Percentiles rank a stretch among this genome's conserved stretches.
Conservation (phyloP, 495 filamentous ascomycete genomes). For the Cryomyces minteri region DNA sequence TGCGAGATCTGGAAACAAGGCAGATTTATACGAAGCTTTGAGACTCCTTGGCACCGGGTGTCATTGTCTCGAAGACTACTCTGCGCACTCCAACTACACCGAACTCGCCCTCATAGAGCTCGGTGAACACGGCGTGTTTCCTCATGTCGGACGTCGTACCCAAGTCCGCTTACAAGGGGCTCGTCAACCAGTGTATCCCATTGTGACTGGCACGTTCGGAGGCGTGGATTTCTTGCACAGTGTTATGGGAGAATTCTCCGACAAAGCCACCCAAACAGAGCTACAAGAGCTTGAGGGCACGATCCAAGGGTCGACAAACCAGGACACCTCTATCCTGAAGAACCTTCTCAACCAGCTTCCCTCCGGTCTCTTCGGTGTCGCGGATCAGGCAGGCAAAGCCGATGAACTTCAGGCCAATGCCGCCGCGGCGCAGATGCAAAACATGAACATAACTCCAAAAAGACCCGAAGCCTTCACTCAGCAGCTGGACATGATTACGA, state of each 20-base stretch:
- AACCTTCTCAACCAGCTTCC: conserved; percentile 64
- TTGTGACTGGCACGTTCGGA: conserved; percentile 70
- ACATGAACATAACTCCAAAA: conserved; percentile 44
- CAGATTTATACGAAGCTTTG: conserved; percentile 68
- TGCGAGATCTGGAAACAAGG: conserved; percentile 36
- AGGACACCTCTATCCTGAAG: conserved; percentile 45
- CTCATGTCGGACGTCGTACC: conserved; percentile 62
- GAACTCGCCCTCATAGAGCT: conserved; percentile 75
- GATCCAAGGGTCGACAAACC: conserved; percentile 36
- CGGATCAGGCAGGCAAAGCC: conserved; percentile 49
- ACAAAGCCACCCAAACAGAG: conserved; percentile 77
- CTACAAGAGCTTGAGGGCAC: conserved; percentile 64
- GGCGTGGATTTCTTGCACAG: conserved; percentile 78
- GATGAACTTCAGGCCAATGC: conserved; percentile 29
- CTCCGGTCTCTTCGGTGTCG: conserved; percentile 50
- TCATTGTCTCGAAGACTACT: conserved; percentile 86
- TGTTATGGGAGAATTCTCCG: conserved; percentile 72
- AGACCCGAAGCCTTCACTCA: conserved; percentile 58
- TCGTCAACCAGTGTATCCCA: conserved; percentile 45
- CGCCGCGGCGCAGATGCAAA: conserved; percentile 41
- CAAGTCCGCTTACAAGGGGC: conserved; percentile 46
- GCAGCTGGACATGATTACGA: conserved; percentile 44
- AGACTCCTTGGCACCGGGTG: conserved; percentile 69
- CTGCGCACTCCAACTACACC: conserved; percentile 79
- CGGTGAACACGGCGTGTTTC: conserved; percentile 61